These are phyloP conservation scores for Ustilago lituana DNA, from an alignment of 1,284 basidiomycete species.

Conservation along the genomic window DNA sequence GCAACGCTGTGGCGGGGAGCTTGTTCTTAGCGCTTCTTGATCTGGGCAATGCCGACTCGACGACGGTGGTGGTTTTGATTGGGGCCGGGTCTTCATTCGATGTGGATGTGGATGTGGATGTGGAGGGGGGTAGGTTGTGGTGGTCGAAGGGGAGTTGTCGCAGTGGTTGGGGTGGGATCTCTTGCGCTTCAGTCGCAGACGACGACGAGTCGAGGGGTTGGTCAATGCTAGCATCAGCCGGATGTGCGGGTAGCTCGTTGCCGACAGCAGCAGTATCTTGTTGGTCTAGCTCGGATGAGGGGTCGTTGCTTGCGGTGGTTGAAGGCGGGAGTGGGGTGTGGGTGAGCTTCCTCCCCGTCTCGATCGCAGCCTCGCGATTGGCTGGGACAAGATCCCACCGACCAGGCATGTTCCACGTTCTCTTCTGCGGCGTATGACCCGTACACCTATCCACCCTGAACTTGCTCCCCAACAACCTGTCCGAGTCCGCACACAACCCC, in stretches of 20 bases:
- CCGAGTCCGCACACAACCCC: conserved; percentile 25
- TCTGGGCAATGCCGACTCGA: conserved; percentile 14
- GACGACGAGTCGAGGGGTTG: too few relatives aligned
- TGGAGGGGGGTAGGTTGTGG: conserved; percentile 33
- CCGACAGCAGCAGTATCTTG: not conserved
- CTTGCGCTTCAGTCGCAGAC: too few relatives aligned
- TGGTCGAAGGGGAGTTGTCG: conserved; percentile 33
- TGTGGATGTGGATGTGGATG: too few relatives aligned
- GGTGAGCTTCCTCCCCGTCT: conserved; percentile 25
- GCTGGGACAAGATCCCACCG: conserved; percentile 49
- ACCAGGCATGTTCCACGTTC: conserved; percentile 31
- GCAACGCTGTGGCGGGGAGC: conserved; percentile 24
- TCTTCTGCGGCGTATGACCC: conserved; percentile 56
- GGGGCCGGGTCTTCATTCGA: conserved; percentile 13
- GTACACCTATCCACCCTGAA: conserved; percentile 40
- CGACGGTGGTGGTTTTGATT: conserved; percentile 2
- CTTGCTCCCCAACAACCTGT: conserved; percentile 16
- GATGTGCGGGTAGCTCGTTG: too few relatives aligned
- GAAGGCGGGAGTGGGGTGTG: too few relatives aligned
- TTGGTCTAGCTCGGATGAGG: conserved; percentile 6
- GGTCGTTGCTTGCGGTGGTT: too few relatives aligned
- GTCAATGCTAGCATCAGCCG: too few relatives aligned
- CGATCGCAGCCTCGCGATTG: conserved; percentile 44
- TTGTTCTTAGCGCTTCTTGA: conserved; percentile 37
- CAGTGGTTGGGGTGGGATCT: conserved; percentile 12